phyloP scores from a whole-genome alignment of 495 filamentous ascomycete genomes.

The Aspergillus sclerotiicarbonarius region DNA sequence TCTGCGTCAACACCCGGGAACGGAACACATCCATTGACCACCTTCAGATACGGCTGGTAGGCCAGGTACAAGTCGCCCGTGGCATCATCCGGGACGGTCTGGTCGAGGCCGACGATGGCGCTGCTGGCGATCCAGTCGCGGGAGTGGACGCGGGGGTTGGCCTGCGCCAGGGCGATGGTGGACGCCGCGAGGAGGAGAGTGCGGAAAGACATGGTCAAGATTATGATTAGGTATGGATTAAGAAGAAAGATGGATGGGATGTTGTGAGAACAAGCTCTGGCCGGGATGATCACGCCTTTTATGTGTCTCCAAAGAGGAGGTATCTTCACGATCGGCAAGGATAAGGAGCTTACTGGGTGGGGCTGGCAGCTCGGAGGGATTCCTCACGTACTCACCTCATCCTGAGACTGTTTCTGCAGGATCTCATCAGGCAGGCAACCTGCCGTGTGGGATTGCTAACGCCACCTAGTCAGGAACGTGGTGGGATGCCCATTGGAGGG shows the following conservation, averaged over 20 bases:
- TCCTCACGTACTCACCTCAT: not conserved
- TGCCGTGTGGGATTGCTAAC: too few relatives aligned
- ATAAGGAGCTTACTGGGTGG: not conserved
- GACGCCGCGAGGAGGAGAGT: slow-evolving; percentile 18
- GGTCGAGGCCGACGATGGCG: slow-evolving; percentile 44
- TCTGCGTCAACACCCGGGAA: slow-evolving; percentile 52
- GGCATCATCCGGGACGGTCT: slow-evolving; percentile 45
- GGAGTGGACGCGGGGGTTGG: not conserved
- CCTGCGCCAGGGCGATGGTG: slow-evolving; percentile 11
- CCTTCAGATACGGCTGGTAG: slow-evolving; percentile 50
- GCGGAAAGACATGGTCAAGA: slow-evolving; percentile 6
- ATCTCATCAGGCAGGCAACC: too few relatives aligned
- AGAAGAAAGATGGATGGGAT: too few relatives aligned
- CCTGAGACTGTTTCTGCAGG: too few relatives aligned
- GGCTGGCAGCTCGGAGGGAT: not conserved
- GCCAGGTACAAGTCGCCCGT: slow-evolving; percentile 43
- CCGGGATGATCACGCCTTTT: not conserved
- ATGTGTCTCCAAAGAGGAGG: not conserved
- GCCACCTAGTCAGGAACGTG: too few relatives aligned
- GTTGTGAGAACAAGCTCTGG: not conserved
- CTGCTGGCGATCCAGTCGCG: slow-evolving; percentile 42
- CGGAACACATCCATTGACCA: slow-evolving; percentile 53
- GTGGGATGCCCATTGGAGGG: too few relatives aligned
- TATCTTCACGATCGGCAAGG: slow-evolving; percentile 1
- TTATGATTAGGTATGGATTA: not conserved